Conservation (phyloP, 2,329 filamentous ascomycete genomes). For the Cercospora sp. region DNA sequence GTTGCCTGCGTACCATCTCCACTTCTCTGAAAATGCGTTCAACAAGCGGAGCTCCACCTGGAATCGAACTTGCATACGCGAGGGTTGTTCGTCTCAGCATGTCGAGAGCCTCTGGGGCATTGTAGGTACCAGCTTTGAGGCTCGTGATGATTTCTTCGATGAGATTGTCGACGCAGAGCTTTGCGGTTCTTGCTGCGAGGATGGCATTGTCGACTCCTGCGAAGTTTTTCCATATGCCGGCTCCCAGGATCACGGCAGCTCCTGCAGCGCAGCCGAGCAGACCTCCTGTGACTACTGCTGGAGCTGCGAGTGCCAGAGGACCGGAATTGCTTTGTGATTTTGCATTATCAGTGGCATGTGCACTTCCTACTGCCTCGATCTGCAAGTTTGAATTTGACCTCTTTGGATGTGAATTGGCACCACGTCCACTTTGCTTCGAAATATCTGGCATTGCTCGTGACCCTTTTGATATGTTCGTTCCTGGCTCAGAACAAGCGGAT, state of each 20-base stretch:
- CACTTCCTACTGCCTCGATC: neutral
- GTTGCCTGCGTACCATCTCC: constrained; percentile 28
- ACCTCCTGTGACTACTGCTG: constrained; percentile 33
- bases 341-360: neutral
- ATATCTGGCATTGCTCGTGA: neutral
- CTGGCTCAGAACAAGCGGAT: neutral
- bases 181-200: constrained; percentile 30
- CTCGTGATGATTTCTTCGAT: constrained; percentile 33
- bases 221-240: constrained; percentile 32
- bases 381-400: neutral
- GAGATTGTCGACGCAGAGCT: constrained; percentile 33
- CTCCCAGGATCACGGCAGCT: constrained; percentile 31
- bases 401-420: neutral
- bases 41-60: constrained; percentile 31
- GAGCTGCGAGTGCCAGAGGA: constrained; percentile 24
- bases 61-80: constrained; percentile 33
- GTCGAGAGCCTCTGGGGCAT: constrained; percentile 34
- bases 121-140: constrained; percentile 34
- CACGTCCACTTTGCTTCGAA: neutral
- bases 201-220: constrained; percentile 32
- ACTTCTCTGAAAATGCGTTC: constrained; percentile 34
- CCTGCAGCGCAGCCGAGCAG: constrained; percentile 34
- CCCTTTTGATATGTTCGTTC: neutral
- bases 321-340: neutral
- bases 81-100: constrained; percentile 33